A percentile compares a stretch with the other conserved stretches of the same genome.
phyloP scores from a whole-genome alignment of 306 rosid species.

The Acacia crassicarpa region DNA sequence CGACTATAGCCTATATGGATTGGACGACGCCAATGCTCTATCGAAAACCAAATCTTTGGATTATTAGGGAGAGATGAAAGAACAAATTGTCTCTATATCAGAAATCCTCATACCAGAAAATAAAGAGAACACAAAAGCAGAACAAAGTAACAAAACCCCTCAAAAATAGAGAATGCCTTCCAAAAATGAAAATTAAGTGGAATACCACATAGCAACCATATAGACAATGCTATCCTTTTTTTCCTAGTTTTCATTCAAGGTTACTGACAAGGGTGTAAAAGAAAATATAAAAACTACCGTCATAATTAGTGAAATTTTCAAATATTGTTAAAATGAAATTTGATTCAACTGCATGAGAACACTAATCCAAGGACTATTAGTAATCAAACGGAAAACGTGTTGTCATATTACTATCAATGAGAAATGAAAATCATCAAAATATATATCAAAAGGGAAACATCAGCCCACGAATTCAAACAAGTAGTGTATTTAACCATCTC shows the following conservation, averaged over 20 bases:
- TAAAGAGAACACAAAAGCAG: neutral
- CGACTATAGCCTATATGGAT: no score
- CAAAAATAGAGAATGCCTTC: neutral
- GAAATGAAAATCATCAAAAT: neutral
- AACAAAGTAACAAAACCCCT: neutral
- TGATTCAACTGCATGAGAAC: neutral
- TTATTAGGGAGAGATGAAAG: neutral
- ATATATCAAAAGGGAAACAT: neutral
- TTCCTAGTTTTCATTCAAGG: neutral
- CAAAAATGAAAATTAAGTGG: neutral
- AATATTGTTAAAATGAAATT: neutral
- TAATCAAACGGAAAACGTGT: neutral
- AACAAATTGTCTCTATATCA: neutral
- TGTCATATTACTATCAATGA: neutral
- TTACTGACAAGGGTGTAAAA: neutral
- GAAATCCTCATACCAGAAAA: neutral
- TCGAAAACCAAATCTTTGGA: no score
- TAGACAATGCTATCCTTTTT: neutral
- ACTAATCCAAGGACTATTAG: neutral
- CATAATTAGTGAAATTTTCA: neutral
- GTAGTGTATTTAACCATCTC: neutral
- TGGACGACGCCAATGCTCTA: no score
- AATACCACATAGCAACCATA: neutral
- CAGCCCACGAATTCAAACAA: neutral
- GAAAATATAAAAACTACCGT: neutral